These are phyloP conservation scores for Metschnikowia similis DNA, from an alignment of 805 yeast species.

Conservation along the genomic window DNA sequence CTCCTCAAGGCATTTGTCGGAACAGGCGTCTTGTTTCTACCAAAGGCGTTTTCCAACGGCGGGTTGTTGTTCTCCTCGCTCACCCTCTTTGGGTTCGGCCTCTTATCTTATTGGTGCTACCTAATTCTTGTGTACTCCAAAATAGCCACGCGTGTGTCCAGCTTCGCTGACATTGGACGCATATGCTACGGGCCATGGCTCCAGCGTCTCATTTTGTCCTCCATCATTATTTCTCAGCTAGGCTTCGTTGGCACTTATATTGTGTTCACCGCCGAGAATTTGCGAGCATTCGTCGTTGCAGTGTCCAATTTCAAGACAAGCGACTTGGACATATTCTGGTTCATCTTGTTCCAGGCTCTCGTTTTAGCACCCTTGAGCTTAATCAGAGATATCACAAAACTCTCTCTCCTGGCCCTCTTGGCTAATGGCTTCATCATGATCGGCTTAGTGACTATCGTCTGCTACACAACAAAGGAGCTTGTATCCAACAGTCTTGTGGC, in stretches of 20 bases:
- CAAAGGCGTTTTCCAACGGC: slow-evolving; percentile 68
- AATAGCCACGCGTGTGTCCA: slow-evolving; percentile 54
- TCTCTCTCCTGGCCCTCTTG: slow-evolving; percentile 65
- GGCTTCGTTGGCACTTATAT: slow-evolving; percentile 82
- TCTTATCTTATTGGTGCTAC: slow-evolving; percentile 77
- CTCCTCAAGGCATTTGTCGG: slow-evolving; percentile 74
- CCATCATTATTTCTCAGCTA: slow-evolving; percentile 67
- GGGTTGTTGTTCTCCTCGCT: slow-evolving; percentile 58
- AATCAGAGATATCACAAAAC: slow-evolving; percentile 69
- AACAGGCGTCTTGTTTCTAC: slow-evolving; percentile 69
- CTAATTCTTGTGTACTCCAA: slow-evolving; percentile 59
- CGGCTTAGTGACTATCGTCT: slow-evolving; percentile 63
- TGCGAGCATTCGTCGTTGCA: slow-evolving; percentile 57
- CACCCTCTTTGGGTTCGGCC: slow-evolving; percentile 56
- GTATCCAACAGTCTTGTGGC: slow-evolving; percentile 33
- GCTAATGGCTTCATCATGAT: slow-evolving; percentile 67
- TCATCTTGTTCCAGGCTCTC: slow-evolving; percentile 53
- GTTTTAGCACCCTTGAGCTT: slow-evolving; percentile 66
- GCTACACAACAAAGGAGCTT: slow-evolving; percentile 49
- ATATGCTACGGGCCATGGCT: slow-evolving; percentile 61
- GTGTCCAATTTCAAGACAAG: slow-evolving; percentile 40
- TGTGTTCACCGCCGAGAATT: slow-evolving; percentile 71
- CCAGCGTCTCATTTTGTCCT: slow-evolving; percentile 57
- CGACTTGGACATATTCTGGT: slow-evolving; percentile 34
- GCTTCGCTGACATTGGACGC: slow-evolving; percentile 76